These are phyloP conservation scores for Hyaloperonospora arabidopsidis DNA, from an alignment of 352 stramenopile species.

Conservation along the genomic window DNA sequence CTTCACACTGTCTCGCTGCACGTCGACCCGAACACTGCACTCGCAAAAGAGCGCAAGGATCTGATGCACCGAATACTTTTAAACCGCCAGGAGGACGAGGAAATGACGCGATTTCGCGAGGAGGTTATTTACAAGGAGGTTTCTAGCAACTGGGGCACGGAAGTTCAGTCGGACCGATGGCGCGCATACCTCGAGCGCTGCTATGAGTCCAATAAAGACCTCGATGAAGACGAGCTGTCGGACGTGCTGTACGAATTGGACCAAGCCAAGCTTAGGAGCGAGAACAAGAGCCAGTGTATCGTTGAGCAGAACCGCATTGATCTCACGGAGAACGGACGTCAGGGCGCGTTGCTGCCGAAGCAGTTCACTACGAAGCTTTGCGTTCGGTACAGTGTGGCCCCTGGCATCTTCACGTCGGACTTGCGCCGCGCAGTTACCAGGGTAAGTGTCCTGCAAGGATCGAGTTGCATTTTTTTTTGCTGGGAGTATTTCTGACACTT, in stretches of 20 bases:
- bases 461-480: neutral
- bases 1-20: slow-evolving; percentile 72
- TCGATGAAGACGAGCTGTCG: slow-evolving; percentile 38
- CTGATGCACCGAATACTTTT: slow-evolving; percentile 58
- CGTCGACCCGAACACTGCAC: slow-evolving; percentile 52
- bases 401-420: slow-evolving; percentile 70
- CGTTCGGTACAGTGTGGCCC: slow-evolving; percentile 55
- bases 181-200: slow-evolving; percentile 48
- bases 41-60: slow-evolving; percentile 46
- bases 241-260: slow-evolving; percentile 32
- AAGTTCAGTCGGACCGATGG: slow-evolving; percentile 50
- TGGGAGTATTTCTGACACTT: slow-evolving; percentile 9
- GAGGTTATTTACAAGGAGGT: slow-evolving; percentile 73
- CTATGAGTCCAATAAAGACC: slow-evolving; percentile 39
- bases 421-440: slow-evolving; percentile 48
- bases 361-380: slow-evolving; percentile 79
- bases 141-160: slow-evolving; percentile 37
- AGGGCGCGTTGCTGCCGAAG: slow-evolving; percentile 48
- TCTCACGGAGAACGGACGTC: slow-evolving; percentile 30
- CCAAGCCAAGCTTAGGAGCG: slow-evolving; percentile 26
- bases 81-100: slow-evolving; percentile 34
- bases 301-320: slow-evolving; percentile 46
- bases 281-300: slow-evolving; percentile 40
- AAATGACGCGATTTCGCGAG: slow-evolving; percentile 59
- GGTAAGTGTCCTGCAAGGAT: slow-evolving; percentile 35